Evolutionary conservation across 345 rosid genomes (phyloP), one percentile per base, ranked within the genome.

Genomic region (Carallia brachiata): DNA sequence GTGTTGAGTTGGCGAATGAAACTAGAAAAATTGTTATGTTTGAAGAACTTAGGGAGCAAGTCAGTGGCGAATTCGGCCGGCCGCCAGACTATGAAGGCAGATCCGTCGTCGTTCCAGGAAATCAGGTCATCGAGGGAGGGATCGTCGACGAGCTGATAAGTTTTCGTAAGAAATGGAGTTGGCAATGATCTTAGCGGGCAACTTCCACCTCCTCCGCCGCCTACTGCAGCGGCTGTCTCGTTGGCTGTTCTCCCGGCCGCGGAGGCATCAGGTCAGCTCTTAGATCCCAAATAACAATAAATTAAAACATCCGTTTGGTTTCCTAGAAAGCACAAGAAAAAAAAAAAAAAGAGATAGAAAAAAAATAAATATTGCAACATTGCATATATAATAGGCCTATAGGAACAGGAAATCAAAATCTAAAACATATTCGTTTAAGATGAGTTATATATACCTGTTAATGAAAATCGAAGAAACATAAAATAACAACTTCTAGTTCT

Each of bases 1-100:
- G 98, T 93, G 78, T 93, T 93, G 77, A 93, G 84, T 80, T 93
- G 98, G 19, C 98, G 91, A 55, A 93, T 97, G 69, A 93, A 92
- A 79, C 98, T 92, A 39, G 98, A 92, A 80, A 92, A 92, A 68
- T 92, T 92, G 58, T 86, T 90, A 77, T 93, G 98, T 80, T 93
- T 93, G 79, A 93, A 93, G 66, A 82, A 83, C 76, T 81, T 79
- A 23, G 98, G 98, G 44, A 93, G 93, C 83, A 93, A 83, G 80
- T 90, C 97, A n/a, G 81, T 81, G 6, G 98, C 92, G 78, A 93
- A 93, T 34, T 81, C 90, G 30, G 87, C 86, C 0, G 98, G 92
- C 44, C 91, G 87, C 97, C 98, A 85, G 1, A 93, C 98, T 72
- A 91, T 69, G 77, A 93, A 93, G 58, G 84, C 80, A 17, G 94